A percentile compares a stretch with the other conserved stretches of the same genome.
Evolutionary conservation across 257 asterid species (phyloP).

Genomic region (Oldenlandia corymbosa): DNA sequence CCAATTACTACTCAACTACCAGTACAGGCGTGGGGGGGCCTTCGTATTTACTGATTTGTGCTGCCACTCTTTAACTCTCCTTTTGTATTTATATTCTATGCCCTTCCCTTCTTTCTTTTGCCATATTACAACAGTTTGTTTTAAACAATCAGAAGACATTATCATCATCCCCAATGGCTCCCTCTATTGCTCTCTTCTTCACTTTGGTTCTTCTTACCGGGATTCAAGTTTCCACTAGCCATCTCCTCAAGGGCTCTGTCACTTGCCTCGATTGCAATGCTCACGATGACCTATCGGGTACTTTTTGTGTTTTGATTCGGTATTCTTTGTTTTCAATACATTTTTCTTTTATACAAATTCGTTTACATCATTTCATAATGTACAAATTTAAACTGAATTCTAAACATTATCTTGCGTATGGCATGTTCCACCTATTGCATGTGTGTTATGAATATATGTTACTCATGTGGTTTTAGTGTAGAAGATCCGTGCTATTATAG

Average conservation of each 20-base stretch:
- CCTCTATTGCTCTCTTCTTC: slow-evolving; percentile 28
- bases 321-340: neutral
- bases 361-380: too few relatives aligned
- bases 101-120: neutral
- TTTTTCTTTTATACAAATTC: neutral
- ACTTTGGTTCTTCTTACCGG: slow-evolving; percentile 41
- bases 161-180: slow-evolving; percentile 29
- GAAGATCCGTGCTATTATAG: too few relatives aligned
- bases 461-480: too few relatives aligned
- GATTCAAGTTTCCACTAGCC: slow-evolving; percentile 20
- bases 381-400: too few relatives aligned
- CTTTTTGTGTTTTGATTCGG: neutral
- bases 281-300: slow-evolving; percentile 60
- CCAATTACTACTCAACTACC: slow-evolving; percentile 38
- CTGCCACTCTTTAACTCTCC: neutral
- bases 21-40: slow-evolving; percentile 44
- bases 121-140: too few relatives aligned
- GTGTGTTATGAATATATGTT: too few relatives aligned
- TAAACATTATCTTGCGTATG: too few relatives aligned
- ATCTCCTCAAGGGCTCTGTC: slow-evolving; percentile 51
- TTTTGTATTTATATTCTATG: slow-evolving; percentile 31
- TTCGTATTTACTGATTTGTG: slow-evolving; percentile 33
- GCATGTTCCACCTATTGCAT: too few relatives aligned
- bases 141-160: too few relatives aligned
- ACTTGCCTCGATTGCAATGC: slow-evolving; percentile 59